Conservation (phyloP, 2,329 filamentous ascomycete genomes). For the Metarhizium anisopliae region DNA sequence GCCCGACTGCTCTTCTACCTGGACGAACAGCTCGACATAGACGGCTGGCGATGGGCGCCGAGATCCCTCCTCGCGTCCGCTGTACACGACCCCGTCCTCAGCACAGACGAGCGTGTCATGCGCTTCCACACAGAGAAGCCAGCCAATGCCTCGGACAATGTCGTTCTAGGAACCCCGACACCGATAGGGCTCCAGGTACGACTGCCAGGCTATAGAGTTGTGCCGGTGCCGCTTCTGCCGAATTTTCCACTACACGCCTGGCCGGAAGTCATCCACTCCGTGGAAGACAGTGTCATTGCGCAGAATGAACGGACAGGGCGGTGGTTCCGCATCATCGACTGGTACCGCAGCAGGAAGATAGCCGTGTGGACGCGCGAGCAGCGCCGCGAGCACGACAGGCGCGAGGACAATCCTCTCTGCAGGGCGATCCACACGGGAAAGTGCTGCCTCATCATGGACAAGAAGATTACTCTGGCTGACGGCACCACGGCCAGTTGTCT, state of each 20-base stretch:
- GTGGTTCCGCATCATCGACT: conserved; percentile 13
- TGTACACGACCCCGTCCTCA: conserved; percentile 9
- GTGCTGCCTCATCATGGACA: conserved; percentile 9
- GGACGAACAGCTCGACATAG: conserved; percentile 12
- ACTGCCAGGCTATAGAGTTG: conserved; percentile 8
- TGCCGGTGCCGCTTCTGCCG: background rate
- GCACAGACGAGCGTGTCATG: conserved; percentile 9
- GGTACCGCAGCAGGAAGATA: conserved; percentile 13
- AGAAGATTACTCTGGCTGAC: background rate
- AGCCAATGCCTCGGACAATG: background rate
- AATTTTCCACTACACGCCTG: conserved; percentile 11
- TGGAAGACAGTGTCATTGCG: conserved; percentile 10
- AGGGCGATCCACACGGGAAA: conserved; percentile 8
- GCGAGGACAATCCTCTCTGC: conserved; percentile 9
- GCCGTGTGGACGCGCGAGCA: conserved; percentile 10
- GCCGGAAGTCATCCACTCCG: conserved; percentile 7
- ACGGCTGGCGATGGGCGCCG: conserved; percentile 20
- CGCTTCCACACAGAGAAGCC: conserved; percentile 5
- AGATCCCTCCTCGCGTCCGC: conserved; percentile 12
- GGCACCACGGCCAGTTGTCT: conserved; percentile 3
- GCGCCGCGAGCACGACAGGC: conserved; percentile 6
- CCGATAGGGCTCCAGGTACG: conserved; percentile 10
- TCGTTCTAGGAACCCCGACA: conserved; percentile 8
- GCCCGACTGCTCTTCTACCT: conserved; percentile 14
- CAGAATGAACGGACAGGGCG: conserved; percentile 5